Base-by-base conservation (phyloP, 345 rosid genomes). In the Populus davidiana region DNA sequence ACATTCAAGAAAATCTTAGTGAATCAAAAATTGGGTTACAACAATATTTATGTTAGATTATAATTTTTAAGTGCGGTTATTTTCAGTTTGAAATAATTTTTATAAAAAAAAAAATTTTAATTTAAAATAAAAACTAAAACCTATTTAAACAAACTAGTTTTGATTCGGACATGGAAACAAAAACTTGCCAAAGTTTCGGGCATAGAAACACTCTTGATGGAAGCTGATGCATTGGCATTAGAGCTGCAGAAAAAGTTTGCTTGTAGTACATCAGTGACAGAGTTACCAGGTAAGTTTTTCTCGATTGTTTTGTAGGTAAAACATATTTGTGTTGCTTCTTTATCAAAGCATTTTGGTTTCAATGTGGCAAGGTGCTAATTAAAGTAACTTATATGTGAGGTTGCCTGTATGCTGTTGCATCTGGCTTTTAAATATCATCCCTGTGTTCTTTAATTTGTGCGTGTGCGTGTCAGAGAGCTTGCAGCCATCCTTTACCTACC, bases 221-320 rank as follows among this genome's bases (percentile, higher is more conserved):
- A 91, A 49, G 91, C 97, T 71, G 99, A 96, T 80, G 82, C 91
- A 54, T 79, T 93, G 78, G 99, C 97, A 54, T 92, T 98, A 31
- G 99, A 96, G 80, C 82, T 96, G 87, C 99, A 96, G 90, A 96
- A 96, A 86, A 95, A 95, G 84, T 90, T 89, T 84, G 99, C 99
- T 79, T 93, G 98, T 79, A 93, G 99, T 82, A 92, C 97, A 68
- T 81, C 99, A 8, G 89, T 91, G 82, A 79, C 86, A 36, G 99
- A 93, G 81, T 86, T 93, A 63, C 97, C 94, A 43, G 97, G 98
- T 95, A 77, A 65, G 25, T 65, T 44, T 39, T 35, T 52, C 38
- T 66, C 20, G 9, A 43, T 67, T 23, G 1, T 54, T 18, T 49
- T 8, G 31, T 43, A 12, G 5, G 6, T 20, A 5, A 16, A 8